Evolutionary conservation across 768 basidiomycete genomes (phyloP).

Genomic region (Pulveroboletus ravenelii): DNA sequence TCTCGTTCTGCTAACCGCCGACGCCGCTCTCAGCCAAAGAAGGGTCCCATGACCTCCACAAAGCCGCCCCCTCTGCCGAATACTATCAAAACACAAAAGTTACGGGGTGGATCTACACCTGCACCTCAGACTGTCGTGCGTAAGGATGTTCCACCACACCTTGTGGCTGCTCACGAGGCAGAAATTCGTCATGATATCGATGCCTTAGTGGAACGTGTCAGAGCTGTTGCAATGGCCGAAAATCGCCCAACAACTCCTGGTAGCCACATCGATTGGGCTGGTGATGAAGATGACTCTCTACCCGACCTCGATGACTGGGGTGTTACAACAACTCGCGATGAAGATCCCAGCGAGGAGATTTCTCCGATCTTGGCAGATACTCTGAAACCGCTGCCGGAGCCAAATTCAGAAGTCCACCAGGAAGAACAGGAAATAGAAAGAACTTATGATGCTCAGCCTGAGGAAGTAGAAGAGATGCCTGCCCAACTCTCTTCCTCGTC

Average conservation of each 20-base stretch:
- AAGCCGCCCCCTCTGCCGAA: constrained; percentile 16
- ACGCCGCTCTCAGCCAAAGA: constrained; percentile 43
- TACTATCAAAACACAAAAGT: constrained; percentile 34
- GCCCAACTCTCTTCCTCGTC: constrained; percentile 5
- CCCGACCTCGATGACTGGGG: constrained; percentile 89
- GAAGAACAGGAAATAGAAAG: constrained; percentile 22
- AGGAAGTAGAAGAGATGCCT: constrained; percentile 5
- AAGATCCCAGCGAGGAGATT: constrained; percentile 41
- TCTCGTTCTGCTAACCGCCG: constrained; percentile 45
- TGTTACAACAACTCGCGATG: constrained; percentile 39
- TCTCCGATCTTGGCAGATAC: constrained; percentile 67
- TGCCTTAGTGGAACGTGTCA: constrained; percentile 71
- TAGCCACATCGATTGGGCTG: constrained; percentile 86
- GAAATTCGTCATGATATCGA: constrained; percentile 65
- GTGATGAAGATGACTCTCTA: constrained; percentile 74
- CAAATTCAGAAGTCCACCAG: constrained; percentile 25
- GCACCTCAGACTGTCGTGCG: constrained; percentile 29
- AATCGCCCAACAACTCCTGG: constrained; percentile 66
- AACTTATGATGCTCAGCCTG: constrained; percentile 8
- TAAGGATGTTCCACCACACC: constrained; percentile 61
- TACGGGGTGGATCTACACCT: constrained; percentile 19
- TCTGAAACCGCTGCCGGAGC: constrained; percentile 55
- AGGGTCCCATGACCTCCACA: constrained; percentile 13
- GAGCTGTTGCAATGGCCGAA: constrained; percentile 67
- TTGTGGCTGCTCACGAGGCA: constrained; percentile 33